Base-by-base conservation (phyloP, 192 early-diverging fungal species). In the Coemansia biformis region DNA sequence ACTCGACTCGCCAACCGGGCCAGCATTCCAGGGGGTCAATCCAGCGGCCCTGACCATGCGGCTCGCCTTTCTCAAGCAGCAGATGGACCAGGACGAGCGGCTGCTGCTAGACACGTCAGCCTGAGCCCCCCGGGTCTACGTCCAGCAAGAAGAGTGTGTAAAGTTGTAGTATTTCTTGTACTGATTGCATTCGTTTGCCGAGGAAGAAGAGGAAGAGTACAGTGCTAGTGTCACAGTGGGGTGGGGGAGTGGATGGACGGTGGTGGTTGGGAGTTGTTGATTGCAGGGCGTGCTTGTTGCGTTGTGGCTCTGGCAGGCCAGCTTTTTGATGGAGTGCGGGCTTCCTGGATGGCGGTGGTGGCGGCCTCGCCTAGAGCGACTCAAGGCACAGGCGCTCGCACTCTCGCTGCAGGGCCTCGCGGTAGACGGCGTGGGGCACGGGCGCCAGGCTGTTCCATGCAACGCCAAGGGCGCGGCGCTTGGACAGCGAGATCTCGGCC, bases 21-120 rank as follows among this genome's bases (percentile, higher is more conserved):
- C 49, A 22, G 42, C 38, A 15, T 73, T 41, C 46, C 26, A 37
- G 11, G 70, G 70, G 23, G 59, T 74, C 15, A 74, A 74, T 40
- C 63, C 70, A 3, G 36, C 55, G 16, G 70, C 70, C 10, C 59
- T 74, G 42, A 55, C 51, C 33, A 63, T 59, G 18, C 48, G 70
- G 11, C 63, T 74, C 13, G 54, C 42, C 48, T 74, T 66, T 50
- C 40, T 74, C 6, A 66, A 74, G 40, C 49, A 62, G 5, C 59
- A 74, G 43, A 61, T 74, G 50, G 63, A 74, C 31, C 70, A 74
- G 17, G 45, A 54, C 32, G 70, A 74, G 43, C 59, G 54, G 4
- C 50, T 69, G 16, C 29, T 54, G 24, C 38, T 64, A 9, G 44
- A 53, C 18, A 7, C 46, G 4, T 31, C 44, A 10, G 48, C 46